Base-by-base conservation (phyloP, 768 basidiomycete species). In the Grammothele lineata region DNA sequence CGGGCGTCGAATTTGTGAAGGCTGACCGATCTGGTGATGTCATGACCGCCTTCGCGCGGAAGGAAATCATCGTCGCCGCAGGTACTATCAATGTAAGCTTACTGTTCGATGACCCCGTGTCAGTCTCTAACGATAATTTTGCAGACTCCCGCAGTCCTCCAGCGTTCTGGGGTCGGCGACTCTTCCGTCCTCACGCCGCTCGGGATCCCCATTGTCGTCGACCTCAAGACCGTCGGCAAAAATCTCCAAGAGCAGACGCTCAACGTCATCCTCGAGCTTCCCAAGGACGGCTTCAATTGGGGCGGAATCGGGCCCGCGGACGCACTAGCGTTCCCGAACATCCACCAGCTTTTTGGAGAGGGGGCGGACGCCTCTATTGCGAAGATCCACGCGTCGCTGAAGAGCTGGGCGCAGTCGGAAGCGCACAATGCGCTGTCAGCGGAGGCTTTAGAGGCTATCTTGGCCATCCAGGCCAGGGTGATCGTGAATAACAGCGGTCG, bases 91-190 rank as follows among this genome's bases (percentile, higher is more conserved):
- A 56, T 30, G 47, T 45, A 23, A 18, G 36, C 12, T 12, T 15
- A n/a, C n/a, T n/a, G 9, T 11, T n/a, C n/a, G n/a, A n/a, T n/a
- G n/a, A n/a, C n/a, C n/a, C n/a, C n/a, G n/a, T n/a, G n/a, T n/a
- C n/a, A n/a, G n/a, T n/a, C n/a, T n/a, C n/a, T n/a, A n/a, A n/a
- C n/a, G n/a, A n/a, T n/a, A n/a, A n/a, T n/a, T n/a, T n/a, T n/a
- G n/a, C n/a, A 57, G 45, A 57, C 71, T 2, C 66, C 75, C 7
- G 69, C 73, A 39, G 54, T 75, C 8, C 65, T 77, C 11, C 76
- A 80, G 57, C 69, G 77, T 1, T 81, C 78, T 11, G 81, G 80
- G 0, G 74, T 82, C 47, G 81, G 80, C 3, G 76, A 80, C 57
- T 62, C 74, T 0, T 58, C 59, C 9, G 37, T 75, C 17, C 72